A percentile compares a stretch with the other conserved stretches of the same genome.
phyloP scores from a whole-genome alignment of 2,329 filamentous ascomycete genomes.

The Davidsoniella eucalypti region DNA sequence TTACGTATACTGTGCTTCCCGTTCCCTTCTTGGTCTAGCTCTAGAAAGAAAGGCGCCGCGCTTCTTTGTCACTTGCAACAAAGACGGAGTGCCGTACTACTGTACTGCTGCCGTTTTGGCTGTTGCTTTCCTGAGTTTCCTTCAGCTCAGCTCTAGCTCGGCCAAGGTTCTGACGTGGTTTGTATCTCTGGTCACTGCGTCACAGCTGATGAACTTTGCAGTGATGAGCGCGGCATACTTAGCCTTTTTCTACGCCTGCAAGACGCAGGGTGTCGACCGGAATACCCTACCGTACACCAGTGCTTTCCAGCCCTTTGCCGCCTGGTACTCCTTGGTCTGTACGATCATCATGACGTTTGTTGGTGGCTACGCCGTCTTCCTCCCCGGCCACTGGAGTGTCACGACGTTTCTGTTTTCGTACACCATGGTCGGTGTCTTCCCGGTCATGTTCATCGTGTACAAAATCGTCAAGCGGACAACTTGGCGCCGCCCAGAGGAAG shows the following conservation, averaged over 20 bases:
- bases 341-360: conserved; percentile 59
- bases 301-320: conserved; percentile 52
- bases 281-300: conserved; percentile 54
- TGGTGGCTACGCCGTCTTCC: conserved; percentile 59
- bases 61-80: conserved; percentile 44
- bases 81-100: conserved; percentile 54
- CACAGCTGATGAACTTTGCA: conserved; percentile 57
- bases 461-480: conserved; percentile 52
- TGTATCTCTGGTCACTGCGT: conserved; percentile 51
- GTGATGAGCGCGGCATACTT: conserved; percentile 57
- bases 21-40: conserved; percentile 51
- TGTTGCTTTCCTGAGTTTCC: conserved; percentile 55
- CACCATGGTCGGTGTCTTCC: conserved; percentile 57
- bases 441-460: conserved; percentile 52
- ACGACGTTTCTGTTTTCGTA: conserved; percentile 64
- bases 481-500: conserved; percentile 29
- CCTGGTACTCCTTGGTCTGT: conserved; percentile 46
- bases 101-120: conserved; percentile 49
- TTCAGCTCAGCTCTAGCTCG: conserved; percentile 50
- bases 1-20: conserved; percentile 46
- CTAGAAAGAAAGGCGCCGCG: conserved; percentile 50
- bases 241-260: conserved; percentile 52
- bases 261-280: conserved; percentile 51
- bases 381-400: conserved; percentile 47
- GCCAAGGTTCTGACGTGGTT: conserved; percentile 59